Evolutionary conservation across 192 early-diverging fungal species (phyloP).

Genomic region (Coemansia sp.): DNA sequence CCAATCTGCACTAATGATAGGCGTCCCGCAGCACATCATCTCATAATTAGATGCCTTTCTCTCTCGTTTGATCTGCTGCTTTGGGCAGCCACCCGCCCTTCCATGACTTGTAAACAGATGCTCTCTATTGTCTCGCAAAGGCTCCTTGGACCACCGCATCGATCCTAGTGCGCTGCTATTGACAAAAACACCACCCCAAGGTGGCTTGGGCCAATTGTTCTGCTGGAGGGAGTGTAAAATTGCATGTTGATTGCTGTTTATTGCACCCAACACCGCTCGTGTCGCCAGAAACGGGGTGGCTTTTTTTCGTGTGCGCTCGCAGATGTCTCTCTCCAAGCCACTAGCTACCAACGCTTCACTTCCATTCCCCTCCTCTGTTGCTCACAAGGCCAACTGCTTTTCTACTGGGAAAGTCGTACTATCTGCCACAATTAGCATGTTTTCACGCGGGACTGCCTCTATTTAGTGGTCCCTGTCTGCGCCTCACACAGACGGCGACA

Average conservation of each 20-base stretch:
- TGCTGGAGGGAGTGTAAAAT: not conserved
- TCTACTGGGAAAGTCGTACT: too few relatives aligned
- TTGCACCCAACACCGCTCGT: not conserved
- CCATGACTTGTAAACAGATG: not conserved
- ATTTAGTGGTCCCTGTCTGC: not conserved
- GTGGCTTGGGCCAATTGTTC: not conserved
- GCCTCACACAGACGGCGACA: not conserved
- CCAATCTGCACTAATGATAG: not conserved
- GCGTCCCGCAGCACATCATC: conserved; percentile 2
- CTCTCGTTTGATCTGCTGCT: not conserved
- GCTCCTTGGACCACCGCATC: not conserved
- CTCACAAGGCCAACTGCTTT: too few relatives aligned
- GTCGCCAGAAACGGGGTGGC: not conserved
- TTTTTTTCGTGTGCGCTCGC: too few relatives aligned
- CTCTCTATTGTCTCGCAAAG: not conserved
- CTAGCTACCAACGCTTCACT: not conserved
- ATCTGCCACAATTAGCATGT: too few relatives aligned
- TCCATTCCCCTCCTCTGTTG: not conserved
- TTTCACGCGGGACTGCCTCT: too few relatives aligned
- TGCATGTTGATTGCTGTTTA: not conserved
- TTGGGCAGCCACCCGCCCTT: too few relatives aligned
- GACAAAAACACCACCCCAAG: not conserved
- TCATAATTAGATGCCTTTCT: not conserved
- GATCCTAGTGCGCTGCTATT: not conserved
- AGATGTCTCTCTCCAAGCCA: not conserved